A percentile compares a stretch with the other conserved stretches of the same genome.
phyloP scores from a whole-genome alignment of 2,329 filamentous ascomycete species.

The Colletotrichum incanum region DNA sequence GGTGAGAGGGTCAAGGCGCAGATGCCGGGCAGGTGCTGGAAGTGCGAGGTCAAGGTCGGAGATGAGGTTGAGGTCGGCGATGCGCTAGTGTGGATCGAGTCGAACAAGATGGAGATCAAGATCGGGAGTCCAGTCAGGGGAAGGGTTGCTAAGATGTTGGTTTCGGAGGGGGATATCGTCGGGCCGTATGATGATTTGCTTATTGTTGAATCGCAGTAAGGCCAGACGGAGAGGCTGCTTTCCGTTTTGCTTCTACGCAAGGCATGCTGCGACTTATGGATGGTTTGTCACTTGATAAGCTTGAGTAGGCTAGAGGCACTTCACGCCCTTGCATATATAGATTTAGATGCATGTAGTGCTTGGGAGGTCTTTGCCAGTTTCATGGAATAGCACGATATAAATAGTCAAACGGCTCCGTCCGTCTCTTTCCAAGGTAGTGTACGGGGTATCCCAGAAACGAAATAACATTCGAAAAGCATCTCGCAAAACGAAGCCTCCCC shows the following conservation, averaged over 20 bases:
- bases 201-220: conserved; percentile 43
- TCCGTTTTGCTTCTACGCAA: not conserved
- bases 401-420: not conserved
- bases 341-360: not conserved
- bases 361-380: not conserved
- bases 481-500: not conserved
- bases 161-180: conserved; percentile 50
- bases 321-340: not conserved
- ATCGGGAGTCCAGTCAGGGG: conserved; percentile 51
- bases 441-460: conserved; percentile 22
- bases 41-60: conserved; percentile 49
- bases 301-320: not conserved
- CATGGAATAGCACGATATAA: not conserved
- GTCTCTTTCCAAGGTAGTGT: not conserved
- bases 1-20: conserved; percentile 50
- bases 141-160: conserved; percentile 47
- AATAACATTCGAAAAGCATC: not conserved
- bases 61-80: conserved; percentile 49
- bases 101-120: conserved; percentile 58
- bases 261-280: not conserved
- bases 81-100: conserved; percentile 53
- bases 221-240: not conserved
- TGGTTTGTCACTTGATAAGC: not conserved
- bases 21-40: conserved; percentile 55
- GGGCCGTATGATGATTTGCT: conserved; percentile 50